phyloP scores from a whole-genome alignment of 257 asterid genomes.

The Primulina huaijiensis region DNA sequence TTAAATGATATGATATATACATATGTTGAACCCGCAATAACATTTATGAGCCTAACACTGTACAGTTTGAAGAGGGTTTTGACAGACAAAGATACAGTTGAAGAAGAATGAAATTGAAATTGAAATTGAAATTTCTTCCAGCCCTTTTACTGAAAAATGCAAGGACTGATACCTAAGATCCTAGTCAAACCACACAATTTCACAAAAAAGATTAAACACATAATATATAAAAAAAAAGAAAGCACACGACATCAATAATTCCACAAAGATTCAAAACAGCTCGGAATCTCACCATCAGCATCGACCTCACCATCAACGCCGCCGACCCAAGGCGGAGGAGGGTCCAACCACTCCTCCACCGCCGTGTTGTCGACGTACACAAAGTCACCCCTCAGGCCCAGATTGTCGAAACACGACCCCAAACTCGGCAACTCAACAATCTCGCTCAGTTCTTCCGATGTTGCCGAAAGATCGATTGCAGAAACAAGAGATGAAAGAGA shows the following conservation, averaged over 20 bases:
- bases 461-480: slow-evolving; percentile 31
- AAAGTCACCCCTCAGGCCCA: slow-evolving; percentile 42
- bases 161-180: slow-evolving; percentile 19
- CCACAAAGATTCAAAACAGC: slow-evolving; percentile 54
- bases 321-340: slow-evolving; percentile 42
- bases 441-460: slow-evolving; percentile 60
- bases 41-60: slow-evolving; percentile 23
- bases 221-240: neutral
- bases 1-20: too few species aligned
- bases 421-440: slow-evolving; percentile 73
- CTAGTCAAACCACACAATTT: neutral
- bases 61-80: slow-evolving; percentile 27
- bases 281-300: slow-evolving; percentile 27
- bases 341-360: slow-evolving; percentile 55
- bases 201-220: neutral
- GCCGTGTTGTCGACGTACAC: slow-evolving; percentile 39
- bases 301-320: slow-evolving; percentile 24
- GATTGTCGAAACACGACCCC: slow-evolving; percentile 38
- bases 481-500: slow-evolving; percentile 43
- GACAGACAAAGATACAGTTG: neutral
- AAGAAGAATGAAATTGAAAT: neutral
- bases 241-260: slow-evolving; percentile 32
- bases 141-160: slow-evolving; percentile 30
- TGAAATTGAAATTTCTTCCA: neutral
- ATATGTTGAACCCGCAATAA: neutral